Percentiles rank a stretch among this genome's conserved stretches.
These are phyloP conservation scores for Boletus eberwhitei DNA, from an alignment of 768 basidiomycete species.

Conservation along the genomic window DNA sequence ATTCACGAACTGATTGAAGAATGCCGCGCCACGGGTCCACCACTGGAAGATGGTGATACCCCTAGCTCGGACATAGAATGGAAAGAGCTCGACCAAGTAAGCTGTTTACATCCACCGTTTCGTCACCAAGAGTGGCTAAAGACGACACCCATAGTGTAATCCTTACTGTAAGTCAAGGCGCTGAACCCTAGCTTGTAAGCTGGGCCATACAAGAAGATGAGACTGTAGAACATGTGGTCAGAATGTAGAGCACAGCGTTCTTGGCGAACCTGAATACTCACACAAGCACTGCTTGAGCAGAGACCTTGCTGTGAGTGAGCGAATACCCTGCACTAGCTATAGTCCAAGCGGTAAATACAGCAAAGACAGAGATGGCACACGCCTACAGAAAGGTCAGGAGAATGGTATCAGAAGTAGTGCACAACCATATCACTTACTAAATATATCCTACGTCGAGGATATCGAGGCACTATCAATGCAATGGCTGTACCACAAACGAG, in stretches of 20 bases:
- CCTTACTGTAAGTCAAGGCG: slow-evolving; percentile 10
- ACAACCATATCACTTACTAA: slow-evolving; percentile 7
- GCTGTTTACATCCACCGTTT: slow-evolving; percentile 39
- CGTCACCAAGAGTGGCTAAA: background rate
- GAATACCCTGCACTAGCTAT: slow-evolving; percentile 19
- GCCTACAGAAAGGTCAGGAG: background rate
- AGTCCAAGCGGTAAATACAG: slow-evolving; percentile 16
- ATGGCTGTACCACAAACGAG: background rate
- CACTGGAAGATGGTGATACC: slow-evolving; percentile 61
- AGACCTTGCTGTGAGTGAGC: slow-evolving; percentile 1
- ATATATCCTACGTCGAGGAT: slow-evolving; percentile 15
- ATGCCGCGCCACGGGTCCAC: slow-evolving; percentile 41
- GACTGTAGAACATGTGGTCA: background rate
- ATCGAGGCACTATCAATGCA: slow-evolving; percentile 8
- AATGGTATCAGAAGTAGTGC: background rate
- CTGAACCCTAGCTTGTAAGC: slow-evolving; percentile 14
- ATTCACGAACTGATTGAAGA: slow-evolving; percentile 11
- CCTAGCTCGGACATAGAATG: slow-evolving; percentile 57
- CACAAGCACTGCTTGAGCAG: slow-evolving; percentile 8
- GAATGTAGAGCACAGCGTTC: background rate
- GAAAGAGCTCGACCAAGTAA: slow-evolving; percentile 64
- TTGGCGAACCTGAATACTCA: background rate
- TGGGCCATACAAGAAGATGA: slow-evolving; percentile 18
- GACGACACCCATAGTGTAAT: too few relatives aligned
- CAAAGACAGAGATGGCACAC: slow-evolving; percentile 15